Evolutionary conservation across 192 early-diverging fungal species (phyloP).

Genomic region (Backusella mclennaniae): DNA sequence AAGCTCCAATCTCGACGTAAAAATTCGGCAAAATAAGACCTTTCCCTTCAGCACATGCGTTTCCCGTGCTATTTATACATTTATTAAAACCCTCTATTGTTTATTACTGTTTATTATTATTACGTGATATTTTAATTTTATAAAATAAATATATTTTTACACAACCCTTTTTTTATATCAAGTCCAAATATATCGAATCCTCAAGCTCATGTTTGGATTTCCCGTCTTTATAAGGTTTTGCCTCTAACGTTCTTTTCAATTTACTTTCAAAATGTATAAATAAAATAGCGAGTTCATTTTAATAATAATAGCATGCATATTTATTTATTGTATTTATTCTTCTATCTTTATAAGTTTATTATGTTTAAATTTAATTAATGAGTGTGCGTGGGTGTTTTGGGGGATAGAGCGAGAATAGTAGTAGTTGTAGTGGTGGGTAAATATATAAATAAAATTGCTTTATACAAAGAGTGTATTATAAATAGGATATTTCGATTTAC

Average conservation of each 20-base stretch:
- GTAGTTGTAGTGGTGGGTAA: neutral
- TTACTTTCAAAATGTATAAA: neutral
- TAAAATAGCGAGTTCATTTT: neutral
- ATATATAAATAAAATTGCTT: slow-evolving; percentile 1
- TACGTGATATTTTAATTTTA: neutral
- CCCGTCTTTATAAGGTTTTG: too few relatives aligned
- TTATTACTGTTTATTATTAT: neutral
- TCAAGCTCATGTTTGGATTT: too few relatives aligned
- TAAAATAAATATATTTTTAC: too few relatives aligned
- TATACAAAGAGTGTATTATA: slow-evolving; percentile 3
- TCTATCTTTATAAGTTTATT: neutral
- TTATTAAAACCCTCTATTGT: neutral
- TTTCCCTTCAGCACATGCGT: neutral
- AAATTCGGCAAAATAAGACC: neutral
- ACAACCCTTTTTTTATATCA: too few relatives aligned
- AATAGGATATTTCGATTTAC: slow-evolving; percentile 5
- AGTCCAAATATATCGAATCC: too few relatives aligned
- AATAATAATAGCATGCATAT: neutral
- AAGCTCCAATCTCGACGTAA: slow-evolving; percentile 1
- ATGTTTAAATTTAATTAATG: neutral
- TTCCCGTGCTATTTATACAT: neutral
- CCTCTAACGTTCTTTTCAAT: too few relatives aligned
- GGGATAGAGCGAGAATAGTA: neutral
- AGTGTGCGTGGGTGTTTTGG: neutral
- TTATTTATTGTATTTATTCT: neutral